Evolutionary conservation across 164 flowering plant genomes (phyloP), one percentile per base, ranked within the genome.

Genomic region (Nymphaea thermarum): DNA sequence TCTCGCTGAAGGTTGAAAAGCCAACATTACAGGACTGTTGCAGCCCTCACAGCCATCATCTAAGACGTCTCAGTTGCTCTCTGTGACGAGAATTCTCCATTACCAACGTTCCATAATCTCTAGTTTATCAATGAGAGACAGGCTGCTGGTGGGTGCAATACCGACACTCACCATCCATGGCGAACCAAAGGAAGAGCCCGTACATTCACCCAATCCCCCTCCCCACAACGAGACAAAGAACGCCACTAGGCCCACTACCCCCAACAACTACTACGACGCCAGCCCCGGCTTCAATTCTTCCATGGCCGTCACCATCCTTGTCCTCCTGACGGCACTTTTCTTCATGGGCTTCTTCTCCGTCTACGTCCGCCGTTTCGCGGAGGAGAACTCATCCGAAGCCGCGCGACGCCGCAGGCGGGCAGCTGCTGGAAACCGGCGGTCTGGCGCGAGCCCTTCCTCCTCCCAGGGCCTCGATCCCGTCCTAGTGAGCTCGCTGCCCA

Each of bases 281-380:
- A 25, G 63, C 63, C 55, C 41, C 2, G 55, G 11, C 55, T 77
- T 85, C 66, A 84, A 85, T 69, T 76, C 86, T 15, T 82, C 93
- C 43, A 77, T 85, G 81, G 87, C 80, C 5, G 62, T 87, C 41
- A 83, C 88, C 5, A 43, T 87, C 15, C 16, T 85, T 10, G 84
- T 83, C 64, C 84, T 86, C 43, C 67, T 90, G 60, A 71, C 74
- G 12, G 90, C 83, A 60, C 84, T 90, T 59, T 81, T 88, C 82
- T 85, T 87, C 83, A 78, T 89, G 82, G 88, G 81, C 51, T 84
- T 89, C 77, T 85, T 85, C 85, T 85, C 88, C 45, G 44, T 87
- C 62, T 88, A 83, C 84, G 68, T 87, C 70, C 84, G 82, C 62
- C 83, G 85, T 51, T 77, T 81, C 72, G 53, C 81, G 11, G 55